Percentiles rank a stretch among this genome's conserved stretches.
These are phyloP conservation scores for Diaporthe australafricana DNA, from an alignment of 2,329 filamentous ascomycete genomes.

Conservation along the genomic window DNA sequence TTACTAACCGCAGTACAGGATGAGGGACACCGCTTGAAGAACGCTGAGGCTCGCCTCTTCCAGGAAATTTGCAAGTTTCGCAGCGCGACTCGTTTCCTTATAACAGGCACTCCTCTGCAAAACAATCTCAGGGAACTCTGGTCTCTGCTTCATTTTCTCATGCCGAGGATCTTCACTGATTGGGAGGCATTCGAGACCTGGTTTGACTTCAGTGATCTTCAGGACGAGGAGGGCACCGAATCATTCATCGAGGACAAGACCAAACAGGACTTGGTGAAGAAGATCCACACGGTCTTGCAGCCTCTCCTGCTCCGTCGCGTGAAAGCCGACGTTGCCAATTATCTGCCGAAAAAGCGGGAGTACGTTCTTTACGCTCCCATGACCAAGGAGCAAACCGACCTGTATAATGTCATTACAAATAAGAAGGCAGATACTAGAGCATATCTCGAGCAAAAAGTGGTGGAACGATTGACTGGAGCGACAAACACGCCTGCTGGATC, in stretches of 20 bases:
- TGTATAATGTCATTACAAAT: conserved; percentile 78
- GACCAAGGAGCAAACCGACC: conserved; percentile 88
- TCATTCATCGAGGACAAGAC: conserved; percentile 83
- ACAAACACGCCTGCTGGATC: conserved; percentile 57
- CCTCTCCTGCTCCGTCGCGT: conserved; percentile 88
- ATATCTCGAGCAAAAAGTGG: conserved; percentile 84
- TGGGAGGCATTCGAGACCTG: conserved; percentile 93
- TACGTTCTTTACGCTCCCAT: conserved; percentile 96
- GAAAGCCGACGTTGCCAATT: conserved; percentile 91
- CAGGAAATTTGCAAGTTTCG: conserved; percentile 88
- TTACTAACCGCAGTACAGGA: conserved; percentile 65
- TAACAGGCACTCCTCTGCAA: conserved; percentile 94
- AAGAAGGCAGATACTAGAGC: conserved; percentile 72
- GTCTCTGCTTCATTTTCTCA: conserved; percentile 92
- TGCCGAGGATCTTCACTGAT: conserved; percentile 93
- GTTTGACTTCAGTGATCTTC: conserved; percentile 96
- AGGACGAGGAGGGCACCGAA: conserved; percentile 83
- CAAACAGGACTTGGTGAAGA: conserved; percentile 82
- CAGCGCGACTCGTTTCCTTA: conserved; percentile 89
- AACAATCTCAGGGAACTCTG: conserved; percentile 96
- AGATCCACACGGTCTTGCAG: conserved; percentile 92
- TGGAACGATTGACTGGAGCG: conserved; percentile 69
- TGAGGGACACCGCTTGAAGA: conserved; percentile 97
- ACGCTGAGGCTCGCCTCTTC: conserved; percentile 92
- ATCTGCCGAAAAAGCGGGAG: conserved; percentile 95